These are phyloP conservation scores for Xenoacremonium recifei DNA, from an alignment of 2,329 filamentous ascomycete genomes.

Conservation along the genomic window DNA sequence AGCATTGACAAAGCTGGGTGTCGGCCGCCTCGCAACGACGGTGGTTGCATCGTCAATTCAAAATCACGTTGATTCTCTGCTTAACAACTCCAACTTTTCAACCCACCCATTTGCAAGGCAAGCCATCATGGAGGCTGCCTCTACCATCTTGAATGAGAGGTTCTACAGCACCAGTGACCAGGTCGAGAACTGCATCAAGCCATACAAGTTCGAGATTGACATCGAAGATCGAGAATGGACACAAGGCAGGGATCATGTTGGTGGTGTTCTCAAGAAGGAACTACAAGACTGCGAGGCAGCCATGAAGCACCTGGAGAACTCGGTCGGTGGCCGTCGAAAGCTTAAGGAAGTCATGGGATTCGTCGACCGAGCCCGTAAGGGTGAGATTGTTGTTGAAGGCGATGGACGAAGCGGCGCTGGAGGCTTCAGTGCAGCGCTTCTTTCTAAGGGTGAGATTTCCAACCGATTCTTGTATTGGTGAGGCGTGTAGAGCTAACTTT, in stretches of 20 bases:
- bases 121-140: conserved; percentile 88
- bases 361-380: conserved; percentile 84
- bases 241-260: conserved; percentile 79
- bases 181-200: conserved; percentile 98
- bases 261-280: conserved; percentile 80
- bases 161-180: conserved; percentile 98
- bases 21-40: conserved; percentile 87
- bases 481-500: conserved; percentile 27
- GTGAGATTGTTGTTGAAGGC: conserved; percentile 81
- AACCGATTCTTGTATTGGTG: too few relatives aligned
- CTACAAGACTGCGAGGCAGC: conserved; percentile 80
- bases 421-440: conserved; percentile 83
- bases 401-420: conserved; percentile 83
- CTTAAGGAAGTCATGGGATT: conserved; percentile 87
- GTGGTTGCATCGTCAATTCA: conserved; percentile 89
- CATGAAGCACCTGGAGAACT: conserved; percentile 70
- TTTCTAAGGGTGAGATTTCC: conserved; percentile 67
- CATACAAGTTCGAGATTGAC: conserved; percentile 97
- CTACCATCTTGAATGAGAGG: conserved; percentile 85
- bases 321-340: conserved; percentile 79
- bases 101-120: conserved; percentile 89
- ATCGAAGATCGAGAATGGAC: conserved; percentile 88
- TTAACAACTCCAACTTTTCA: conserved; percentile 79
- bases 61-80: conserved; percentile 74
- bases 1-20: conserved; percentile 87